A percentile compares a stretch with the other conserved stretches of the same genome.
Conservation (phyloP, 306 rosid species). For the Vigna nakashimae region DNA sequence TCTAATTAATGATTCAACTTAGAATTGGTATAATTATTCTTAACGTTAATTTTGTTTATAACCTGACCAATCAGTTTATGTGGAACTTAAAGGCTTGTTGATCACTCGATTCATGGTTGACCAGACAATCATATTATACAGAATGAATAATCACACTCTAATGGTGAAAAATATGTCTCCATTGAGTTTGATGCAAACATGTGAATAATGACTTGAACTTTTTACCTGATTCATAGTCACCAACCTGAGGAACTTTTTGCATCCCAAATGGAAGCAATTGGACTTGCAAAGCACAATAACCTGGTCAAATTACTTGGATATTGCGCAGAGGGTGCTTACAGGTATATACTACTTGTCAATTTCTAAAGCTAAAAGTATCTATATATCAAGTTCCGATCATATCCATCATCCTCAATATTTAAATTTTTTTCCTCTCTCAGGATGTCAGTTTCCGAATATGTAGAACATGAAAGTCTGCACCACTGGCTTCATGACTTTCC, state of each 20-base stretch:
- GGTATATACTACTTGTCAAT: conserved; percentile 35
- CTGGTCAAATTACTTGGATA: conserved; percentile 67
- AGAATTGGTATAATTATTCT: no score
- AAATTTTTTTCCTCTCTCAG: conserved; percentile 39
- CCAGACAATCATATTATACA: no score
- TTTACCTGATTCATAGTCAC: conserved; percentile 40
- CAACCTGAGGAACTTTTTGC: conserved; percentile 55
- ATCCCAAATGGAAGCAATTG: conserved; percentile 63
- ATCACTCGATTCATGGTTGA: rapidly evolving
- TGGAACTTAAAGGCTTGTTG: no score
- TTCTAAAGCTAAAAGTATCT: not conserved
- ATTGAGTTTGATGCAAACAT: not conserved
- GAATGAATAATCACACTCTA: not conserved
- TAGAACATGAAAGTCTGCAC: conserved; percentile 65
- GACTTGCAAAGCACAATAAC: conserved; percentile 61
- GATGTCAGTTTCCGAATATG: conserved; percentile 62
- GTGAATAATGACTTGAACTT: not conserved
- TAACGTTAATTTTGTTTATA: no score
- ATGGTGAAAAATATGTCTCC: not conserved
- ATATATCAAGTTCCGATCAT: not conserved
- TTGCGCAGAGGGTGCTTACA: conserved; percentile 55
- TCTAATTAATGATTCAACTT: no score
- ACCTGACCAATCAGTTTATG: no score
- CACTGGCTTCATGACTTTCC: conserved; percentile 70
- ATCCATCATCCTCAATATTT: not conserved